Conservation (phyloP, 345 rosid genomes). For the Streptanthus diversifolius region DNA sequence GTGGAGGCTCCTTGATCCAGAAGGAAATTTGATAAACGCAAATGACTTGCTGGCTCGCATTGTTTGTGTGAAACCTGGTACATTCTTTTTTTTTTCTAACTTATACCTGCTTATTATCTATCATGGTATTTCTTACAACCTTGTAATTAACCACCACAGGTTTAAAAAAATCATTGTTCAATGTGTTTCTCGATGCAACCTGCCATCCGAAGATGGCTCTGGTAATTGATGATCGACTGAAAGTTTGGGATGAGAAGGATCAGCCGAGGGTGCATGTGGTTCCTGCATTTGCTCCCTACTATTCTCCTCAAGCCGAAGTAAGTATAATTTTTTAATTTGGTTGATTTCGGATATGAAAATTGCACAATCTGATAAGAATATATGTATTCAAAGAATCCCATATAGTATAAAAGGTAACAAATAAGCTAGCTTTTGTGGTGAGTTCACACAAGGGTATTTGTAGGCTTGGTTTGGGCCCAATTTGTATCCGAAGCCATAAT, state of each 20-base stretch:
- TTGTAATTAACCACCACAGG: slow-evolving; percentile 43
- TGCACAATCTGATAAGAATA: slow-evolving; percentile 20
- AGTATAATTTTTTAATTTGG: slow-evolving; percentile 18
- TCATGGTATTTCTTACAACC: slow-evolving; percentile 19
- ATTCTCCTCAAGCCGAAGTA: slow-evolving; percentile 99
- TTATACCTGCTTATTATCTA: slow-evolving; percentile 1
- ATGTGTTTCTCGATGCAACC: slow-evolving; percentile 83
- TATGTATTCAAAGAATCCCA: not conserved
- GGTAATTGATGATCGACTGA: slow-evolving; percentile 94
- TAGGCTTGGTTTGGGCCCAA: slow-evolving; percentile 13
- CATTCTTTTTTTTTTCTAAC: not conserved
- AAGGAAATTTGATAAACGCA: slow-evolving; percentile 73
- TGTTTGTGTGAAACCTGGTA: slow-evolving; percentile 95
- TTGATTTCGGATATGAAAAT: slow-evolving; percentile 11
- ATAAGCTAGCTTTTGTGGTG: slow-evolving; percentile 17
- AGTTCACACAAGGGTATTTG: not conserved
- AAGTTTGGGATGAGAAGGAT: slow-evolving; percentile 99
- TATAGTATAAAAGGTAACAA: not conserved
- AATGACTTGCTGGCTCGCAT: slow-evolving; percentile 77
- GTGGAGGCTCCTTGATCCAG: slow-evolving; percentile 99
- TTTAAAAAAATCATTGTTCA: slow-evolving; percentile 72
- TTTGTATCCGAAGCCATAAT: not conserved
- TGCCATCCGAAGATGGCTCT: slow-evolving; percentile 97
- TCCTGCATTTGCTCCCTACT: slow-evolving; percentile 98
- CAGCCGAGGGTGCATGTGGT: slow-evolving; percentile 97